Conservation (phyloP, 2,329 filamentous ascomycete genomes). For the Epichloe hybrida region DNA sequence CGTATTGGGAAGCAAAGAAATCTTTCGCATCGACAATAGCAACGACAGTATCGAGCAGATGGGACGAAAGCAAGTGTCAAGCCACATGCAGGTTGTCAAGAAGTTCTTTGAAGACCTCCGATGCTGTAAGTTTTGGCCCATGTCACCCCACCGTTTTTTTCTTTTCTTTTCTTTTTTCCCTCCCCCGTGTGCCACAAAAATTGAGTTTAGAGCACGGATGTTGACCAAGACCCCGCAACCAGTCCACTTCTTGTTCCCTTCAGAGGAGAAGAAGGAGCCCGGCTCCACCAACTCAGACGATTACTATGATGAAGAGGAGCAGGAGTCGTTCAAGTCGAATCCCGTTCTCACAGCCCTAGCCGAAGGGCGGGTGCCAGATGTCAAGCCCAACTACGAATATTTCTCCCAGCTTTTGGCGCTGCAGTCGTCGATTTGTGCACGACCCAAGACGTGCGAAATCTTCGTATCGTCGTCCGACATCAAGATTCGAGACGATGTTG, state of each 20-base stretch:
- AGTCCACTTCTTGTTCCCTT: constrained; percentile 49
- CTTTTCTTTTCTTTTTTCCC: too few species aligned
- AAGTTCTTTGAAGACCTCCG: constrained; percentile 49
- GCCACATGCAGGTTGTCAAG: constrained; percentile 58
- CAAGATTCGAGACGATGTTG: constrained; percentile 34
- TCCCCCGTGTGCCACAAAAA: neutral
- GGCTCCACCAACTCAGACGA: constrained; percentile 50
- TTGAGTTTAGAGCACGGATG: neutral
- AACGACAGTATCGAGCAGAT: constrained; percentile 32
- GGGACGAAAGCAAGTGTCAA: constrained; percentile 53
- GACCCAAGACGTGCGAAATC: constrained; percentile 46
- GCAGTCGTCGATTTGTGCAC: constrained; percentile 38
- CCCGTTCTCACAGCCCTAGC: constrained; percentile 48
- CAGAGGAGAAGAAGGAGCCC: constrained; percentile 40
- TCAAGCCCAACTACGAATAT: constrained; percentile 49
- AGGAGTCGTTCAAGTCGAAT: constrained; percentile 49
- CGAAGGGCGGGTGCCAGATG: constrained; percentile 41
- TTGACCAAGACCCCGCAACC: constrained; percentile 12
- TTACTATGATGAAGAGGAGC: constrained; percentile 28
- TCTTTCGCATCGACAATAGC: constrained; percentile 29
- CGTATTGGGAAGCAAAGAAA: constrained; percentile 27
- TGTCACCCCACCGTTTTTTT: neutral
- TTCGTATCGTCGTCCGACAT: constrained; percentile 41
- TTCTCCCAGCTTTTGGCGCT: constrained; percentile 42
- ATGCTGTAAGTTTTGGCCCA: constrained; percentile 38